phyloP scores from a whole-genome alignment of 371 early-diverging fungal species.

The Nematocida ironsii region DNA sequence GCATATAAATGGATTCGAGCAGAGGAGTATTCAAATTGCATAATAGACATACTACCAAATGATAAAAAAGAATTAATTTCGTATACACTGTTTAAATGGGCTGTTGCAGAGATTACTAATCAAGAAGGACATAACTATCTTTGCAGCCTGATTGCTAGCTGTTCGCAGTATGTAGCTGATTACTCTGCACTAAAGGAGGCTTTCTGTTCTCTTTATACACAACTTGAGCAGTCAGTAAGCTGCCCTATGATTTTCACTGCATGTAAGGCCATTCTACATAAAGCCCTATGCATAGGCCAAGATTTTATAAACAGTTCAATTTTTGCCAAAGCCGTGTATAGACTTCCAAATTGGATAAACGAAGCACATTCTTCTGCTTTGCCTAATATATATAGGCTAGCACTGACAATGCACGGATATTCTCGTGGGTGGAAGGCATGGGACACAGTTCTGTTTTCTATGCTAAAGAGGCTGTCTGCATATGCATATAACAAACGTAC shows the following conservation, averaged over 20 bases:
- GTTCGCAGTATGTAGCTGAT: not conserved
- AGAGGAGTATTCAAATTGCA: not conserved
- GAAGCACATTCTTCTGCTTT: not conserved
- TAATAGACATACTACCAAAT: slow-evolving; percentile 3
- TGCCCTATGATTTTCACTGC: not conserved
- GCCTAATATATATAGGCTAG: slow-evolving; percentile 8
- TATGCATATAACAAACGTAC: not conserved
- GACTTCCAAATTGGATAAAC: not conserved
- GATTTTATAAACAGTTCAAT: not conserved
- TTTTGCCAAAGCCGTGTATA: not conserved
- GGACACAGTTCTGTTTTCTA: not conserved
- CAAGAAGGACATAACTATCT: not conserved
- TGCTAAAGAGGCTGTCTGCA: not conserved
- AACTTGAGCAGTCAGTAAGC: not conserved
- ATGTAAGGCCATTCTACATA: not conserved
- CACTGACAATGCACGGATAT: not conserved
- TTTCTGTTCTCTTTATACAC: not conserved
- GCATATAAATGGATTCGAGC: not conserved
- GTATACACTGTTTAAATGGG: not conserved
- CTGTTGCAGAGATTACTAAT: not conserved
- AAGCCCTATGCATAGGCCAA: not conserved
- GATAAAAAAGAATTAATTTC: not conserved
- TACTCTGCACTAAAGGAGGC: not conserved
- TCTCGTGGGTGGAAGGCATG: slow-evolving; percentile 6
- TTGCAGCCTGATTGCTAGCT: not conserved